Evolutionary conservation across 2,329 filamentous ascomycete species (phyloP), one percentile per base, ranked within the genome.

Genomic region (Colletotrichum tamarilloi): DNA sequence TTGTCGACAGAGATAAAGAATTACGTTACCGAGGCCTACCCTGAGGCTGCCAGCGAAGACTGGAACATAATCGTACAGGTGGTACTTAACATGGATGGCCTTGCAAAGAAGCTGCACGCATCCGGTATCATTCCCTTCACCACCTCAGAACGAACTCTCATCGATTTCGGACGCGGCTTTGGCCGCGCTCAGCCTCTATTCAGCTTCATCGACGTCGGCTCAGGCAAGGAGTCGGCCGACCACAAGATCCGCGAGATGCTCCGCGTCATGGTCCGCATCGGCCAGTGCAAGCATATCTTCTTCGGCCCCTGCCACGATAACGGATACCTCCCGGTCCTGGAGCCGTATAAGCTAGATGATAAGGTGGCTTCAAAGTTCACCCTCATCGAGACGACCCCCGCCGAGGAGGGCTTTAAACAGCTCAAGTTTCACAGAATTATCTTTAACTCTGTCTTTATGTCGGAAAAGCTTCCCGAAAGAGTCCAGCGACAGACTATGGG

Each of bases 191-290:
- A 82, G 59, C 78, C 80, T 0, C 76, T 83, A 4, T 83, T 82
- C 74, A 79, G 78, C 60, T 81, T 82, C 68, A 76, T 80, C 59
- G 81, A 83, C 66, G 80, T 82, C 22, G 81, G 81, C 52, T 75
- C 75, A 22, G 81, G 80, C 49, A 82, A 83, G 65, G 81, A 82
- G 62, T 79, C 79, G 64, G 79, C 81, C 26, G 81, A 82, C 42
- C 77, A 81, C 68, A 82, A 81, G 68, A 79, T 81, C 46, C 78
- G 80, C 11, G 80, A 81, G 76, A 77, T 80, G 49, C 76, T 82
- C 58, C 77, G 82, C 38, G 53, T 81, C 30, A 82, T 82, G 81
- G 76, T 79, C 22, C 78, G 77, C 56, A 75, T 79, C 35, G 74
- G 76, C 11, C 78, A 81, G 55, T 82, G 81, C 77, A 77, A 77